These are phyloP conservation scores for Pythium utonaiense DNA, from an alignment of 352 stramenopile species.

Conservation along the genomic window DNA sequence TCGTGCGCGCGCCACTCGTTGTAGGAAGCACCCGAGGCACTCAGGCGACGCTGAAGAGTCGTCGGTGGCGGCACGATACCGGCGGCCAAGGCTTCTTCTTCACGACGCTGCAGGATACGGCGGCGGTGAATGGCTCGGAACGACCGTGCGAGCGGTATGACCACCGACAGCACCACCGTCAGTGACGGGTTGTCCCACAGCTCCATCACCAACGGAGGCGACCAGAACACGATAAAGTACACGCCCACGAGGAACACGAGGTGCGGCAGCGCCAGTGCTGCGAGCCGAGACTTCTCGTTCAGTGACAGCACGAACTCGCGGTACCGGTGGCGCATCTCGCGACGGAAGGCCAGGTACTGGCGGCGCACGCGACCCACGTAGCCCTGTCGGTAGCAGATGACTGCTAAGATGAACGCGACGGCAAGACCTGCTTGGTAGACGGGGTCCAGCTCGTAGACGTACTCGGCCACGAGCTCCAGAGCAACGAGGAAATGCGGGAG, in stretches of 20 bases:
- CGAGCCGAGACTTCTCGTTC: slow-evolving; percentile 58
- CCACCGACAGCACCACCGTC: slow-evolving; percentile 52
- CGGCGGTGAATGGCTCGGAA: slow-evolving; percentile 58
- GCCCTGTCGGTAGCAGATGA: slow-evolving; percentile 56
- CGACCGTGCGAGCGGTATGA: slow-evolving; percentile 66
- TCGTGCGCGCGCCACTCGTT: slow-evolving; percentile 70
- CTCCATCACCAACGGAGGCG: slow-evolving; percentile 39
- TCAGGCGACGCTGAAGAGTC: background rate
- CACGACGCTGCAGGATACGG: slow-evolving; percentile 25
- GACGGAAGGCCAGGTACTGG: slow-evolving; percentile 47
- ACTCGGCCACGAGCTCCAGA: slow-evolving; percentile 32
- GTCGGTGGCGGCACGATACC: background rate
- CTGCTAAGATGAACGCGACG: slow-evolving; percentile 26
- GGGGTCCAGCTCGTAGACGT: slow-evolving; percentile 55
- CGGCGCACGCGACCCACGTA: slow-evolving; percentile 59
- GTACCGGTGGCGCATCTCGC: slow-evolving; percentile 57
- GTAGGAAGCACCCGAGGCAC: slow-evolving; percentile 1
- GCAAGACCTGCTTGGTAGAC: slow-evolving; percentile 47
- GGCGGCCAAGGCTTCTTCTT: slow-evolving; percentile 5
- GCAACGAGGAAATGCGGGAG: slow-evolving; percentile 62
- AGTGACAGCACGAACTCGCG: slow-evolving; percentile 65
- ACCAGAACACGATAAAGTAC: slow-evolving; percentile 57
- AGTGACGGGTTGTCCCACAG: slow-evolving; percentile 58
- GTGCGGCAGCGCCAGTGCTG: slow-evolving; percentile 66
- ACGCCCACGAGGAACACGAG: slow-evolving; percentile 53